These are phyloP conservation scores for Trichomonas vaginalis DNA, from an alignment of 208 protist species.

Conservation along the genomic window DNA sequence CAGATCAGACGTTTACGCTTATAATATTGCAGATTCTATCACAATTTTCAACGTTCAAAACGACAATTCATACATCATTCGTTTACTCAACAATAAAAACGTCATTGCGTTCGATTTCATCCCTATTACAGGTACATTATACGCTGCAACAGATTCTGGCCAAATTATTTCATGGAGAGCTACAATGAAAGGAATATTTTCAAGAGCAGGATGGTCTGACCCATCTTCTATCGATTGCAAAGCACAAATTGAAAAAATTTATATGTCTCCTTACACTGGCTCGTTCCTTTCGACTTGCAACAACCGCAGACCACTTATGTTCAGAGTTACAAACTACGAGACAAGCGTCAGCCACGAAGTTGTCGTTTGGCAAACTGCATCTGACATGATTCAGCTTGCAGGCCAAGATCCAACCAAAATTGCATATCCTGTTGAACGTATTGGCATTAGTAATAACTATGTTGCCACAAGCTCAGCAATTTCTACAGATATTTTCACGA, in stretches of 20 bases:
- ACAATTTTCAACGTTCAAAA: not conserved
- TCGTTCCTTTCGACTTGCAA: not conserved
- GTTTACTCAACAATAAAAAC: not conserved
- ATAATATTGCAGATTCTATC: not conserved
- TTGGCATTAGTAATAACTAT: not conserved
- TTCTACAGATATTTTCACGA: not conserved
- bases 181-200: not conserved
- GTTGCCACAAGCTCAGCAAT: not conserved
- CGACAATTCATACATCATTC: not conserved
- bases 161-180: not conserved
- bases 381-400: not conserved
- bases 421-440: not conserved
- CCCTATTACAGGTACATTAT: not conserved
- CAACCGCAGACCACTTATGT: not conserved
- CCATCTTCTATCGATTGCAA: not conserved
- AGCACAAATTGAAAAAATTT: not conserved
- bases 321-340: not conserved
- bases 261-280: not conserved
- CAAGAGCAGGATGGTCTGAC: not conserved
- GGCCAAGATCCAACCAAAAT: not conserved
- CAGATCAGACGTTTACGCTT: not conserved
- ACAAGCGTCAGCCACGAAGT: not conserved
- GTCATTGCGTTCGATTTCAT: not conserved
- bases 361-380: not conserved
- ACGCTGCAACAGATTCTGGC: not conserved